Evolutionary conservation across 768 basidiomycete genomes (phyloP).

Genomic region (Lepiota venenata): DNA sequence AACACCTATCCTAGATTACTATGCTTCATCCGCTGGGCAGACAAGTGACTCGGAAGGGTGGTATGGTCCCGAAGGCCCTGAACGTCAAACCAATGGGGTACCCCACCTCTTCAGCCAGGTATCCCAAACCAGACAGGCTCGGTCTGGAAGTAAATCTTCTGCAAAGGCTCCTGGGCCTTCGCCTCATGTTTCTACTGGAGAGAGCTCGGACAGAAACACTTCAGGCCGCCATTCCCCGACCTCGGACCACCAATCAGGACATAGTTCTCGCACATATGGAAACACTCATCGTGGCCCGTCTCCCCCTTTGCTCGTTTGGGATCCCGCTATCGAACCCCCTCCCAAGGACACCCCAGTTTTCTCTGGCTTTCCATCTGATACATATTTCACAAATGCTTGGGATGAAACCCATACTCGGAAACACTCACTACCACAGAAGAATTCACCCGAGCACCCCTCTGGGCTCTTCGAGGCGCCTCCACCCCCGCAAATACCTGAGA

Average conservation of each 20-base stretch:
- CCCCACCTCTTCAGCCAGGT: conserved; percentile 17
- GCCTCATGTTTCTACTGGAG: not conserved
- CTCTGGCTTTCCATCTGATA: conserved; percentile 65
- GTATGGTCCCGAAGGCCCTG: not conserved
- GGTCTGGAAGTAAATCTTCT: too few species aligned
- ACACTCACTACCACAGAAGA: not conserved
- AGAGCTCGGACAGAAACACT: conserved; percentile 12
- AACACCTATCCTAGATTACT: conserved; percentile 19
- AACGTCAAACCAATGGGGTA: not conserved
- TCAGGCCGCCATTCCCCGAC: conserved; percentile 12
- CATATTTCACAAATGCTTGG: conserved; percentile 87
- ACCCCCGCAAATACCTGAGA: conserved; percentile 59
- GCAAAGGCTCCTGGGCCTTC: not conserved
- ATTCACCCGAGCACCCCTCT: conserved; percentile 24
- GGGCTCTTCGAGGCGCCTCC: conserved; percentile 62
- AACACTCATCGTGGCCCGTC: conserved; percentile 46
- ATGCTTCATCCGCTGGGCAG: conserved; percentile 10
- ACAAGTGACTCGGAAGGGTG: conserved; percentile 10
- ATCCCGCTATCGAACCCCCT: conserved; percentile 77
- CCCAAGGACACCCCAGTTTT: conserved; percentile 54
- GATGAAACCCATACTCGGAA: conserved; percentile 43
- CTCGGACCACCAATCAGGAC: conserved; percentile 13
- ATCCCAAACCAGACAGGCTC: not conserved
- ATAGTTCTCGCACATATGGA: conserved; percentile 11
- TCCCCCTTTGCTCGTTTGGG: conserved; percentile 73